These are phyloP conservation scores for Kokia cookei DNA, from an alignment of 441 rosid genomes.

Conservation along the genomic window DNA sequence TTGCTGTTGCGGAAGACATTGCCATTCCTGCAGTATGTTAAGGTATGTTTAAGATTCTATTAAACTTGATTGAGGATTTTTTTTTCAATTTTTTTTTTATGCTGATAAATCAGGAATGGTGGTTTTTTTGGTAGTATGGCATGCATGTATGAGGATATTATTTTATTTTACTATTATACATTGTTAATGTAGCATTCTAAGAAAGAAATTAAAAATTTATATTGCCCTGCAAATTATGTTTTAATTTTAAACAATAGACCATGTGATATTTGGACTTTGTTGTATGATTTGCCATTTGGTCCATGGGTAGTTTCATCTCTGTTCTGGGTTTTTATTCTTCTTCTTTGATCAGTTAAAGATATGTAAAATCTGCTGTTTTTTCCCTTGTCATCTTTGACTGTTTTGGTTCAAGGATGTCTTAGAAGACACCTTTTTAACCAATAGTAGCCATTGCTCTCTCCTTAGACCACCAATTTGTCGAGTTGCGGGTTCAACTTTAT, in stretches of 20 bases:
- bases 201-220: neutral
- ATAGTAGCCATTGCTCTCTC: neutral
- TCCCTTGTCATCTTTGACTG: no score
- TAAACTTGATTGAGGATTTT: neutral
- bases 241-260: neutral
- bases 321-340: neutral
- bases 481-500: neutral
- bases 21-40: conserved; percentile 56
- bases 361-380: neutral
- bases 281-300: neutral
- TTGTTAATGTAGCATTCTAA: neutral
- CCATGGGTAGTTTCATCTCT: neutral
- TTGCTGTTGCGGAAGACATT: conserved; percentile 59
- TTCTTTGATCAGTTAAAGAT: neutral
- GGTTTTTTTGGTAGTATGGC: neutral
- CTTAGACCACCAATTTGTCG: neutral
- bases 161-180: neutral
- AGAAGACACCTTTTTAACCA: neutral
- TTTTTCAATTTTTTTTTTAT: neutral
- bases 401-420: no score
- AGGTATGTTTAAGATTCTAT: conserved; percentile 34
- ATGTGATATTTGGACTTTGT: neutral
- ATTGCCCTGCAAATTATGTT: neutral
- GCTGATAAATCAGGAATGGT: neutral
- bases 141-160: neutral